Conservation (phyloP, 495 filamentous ascomycete species). For the Stereocaulon alpinum region DNA sequence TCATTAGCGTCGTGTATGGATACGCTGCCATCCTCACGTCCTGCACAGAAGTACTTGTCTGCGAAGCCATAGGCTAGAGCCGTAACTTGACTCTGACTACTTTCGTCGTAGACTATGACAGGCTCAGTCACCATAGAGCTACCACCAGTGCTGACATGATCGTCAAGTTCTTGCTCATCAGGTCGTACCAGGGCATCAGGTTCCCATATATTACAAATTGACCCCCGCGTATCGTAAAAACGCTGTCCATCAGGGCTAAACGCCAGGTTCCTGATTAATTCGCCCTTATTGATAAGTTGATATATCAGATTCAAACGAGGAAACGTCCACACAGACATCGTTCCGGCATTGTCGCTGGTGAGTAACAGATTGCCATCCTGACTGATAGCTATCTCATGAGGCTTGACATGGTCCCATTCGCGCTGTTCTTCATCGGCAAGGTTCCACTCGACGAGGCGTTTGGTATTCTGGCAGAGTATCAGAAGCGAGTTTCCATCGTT, state of each 20-base stretch:
- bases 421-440: slow-evolving; percentile 4
- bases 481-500: slow-evolving; percentile 1
- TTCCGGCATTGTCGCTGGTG: slow-evolving; percentile 19
- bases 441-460: slow-evolving; percentile 9
- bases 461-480: neutral
- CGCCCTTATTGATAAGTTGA: slow-evolving; percentile 10
- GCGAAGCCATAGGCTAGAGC: neutral
- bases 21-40: neutral
- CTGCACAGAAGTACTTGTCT: neutral
- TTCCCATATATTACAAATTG: slow-evolving; percentile 25
- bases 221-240: slow-evolving; percentile 24
- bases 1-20: neutral
- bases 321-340: slow-evolving; percentile 21
- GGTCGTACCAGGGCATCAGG: slow-evolving; percentile 20
- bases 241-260: slow-evolving; percentile 22
- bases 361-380: slow-evolving; percentile 20
- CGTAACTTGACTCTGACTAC: neutral
- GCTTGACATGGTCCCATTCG: slow-evolving; percentile 4
- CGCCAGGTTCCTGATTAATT: slow-evolving; percentile 14
- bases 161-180: slow-evolving; percentile 12
- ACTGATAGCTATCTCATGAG: slow-evolving; percentile 12
- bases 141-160: neutral
- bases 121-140: neutral
- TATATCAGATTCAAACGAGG: slow-evolving; percentile 19
- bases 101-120: neutral